Base-by-base conservation (phyloP, 2,329 filamentous ascomycete genomes). In the Hawksworthiomyces lignivorus region DNA sequence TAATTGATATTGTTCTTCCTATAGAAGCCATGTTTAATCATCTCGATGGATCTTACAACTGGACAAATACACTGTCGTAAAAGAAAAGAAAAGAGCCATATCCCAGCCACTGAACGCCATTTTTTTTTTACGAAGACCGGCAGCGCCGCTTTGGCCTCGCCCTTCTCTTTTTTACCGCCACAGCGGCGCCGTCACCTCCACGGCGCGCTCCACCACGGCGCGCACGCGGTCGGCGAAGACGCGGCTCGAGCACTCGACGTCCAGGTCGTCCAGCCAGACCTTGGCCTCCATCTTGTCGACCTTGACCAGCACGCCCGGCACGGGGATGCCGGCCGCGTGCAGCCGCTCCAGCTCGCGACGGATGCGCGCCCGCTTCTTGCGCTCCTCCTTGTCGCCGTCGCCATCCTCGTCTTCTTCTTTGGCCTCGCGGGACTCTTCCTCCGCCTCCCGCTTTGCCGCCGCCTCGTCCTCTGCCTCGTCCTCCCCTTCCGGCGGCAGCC, bases 211-310 rank as follows among this genome's bases (percentile, higher is more conserved):
- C 10, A 96, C 85, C 8, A 98, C 87, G 1, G 87, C 87, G 52
- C 84, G 76, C 5, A 98, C 86, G 45, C 92, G 73, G 60, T 94
- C 90, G 35, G 80, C 80, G 56, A 95, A 76, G 15, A 87, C 78
- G 49, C 80, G 77, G 50, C 87, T 87, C 41, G 67, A 67, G 60
- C 87, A 94, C 62, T 97, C 92, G 5, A 98, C 85, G 53, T 94
- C 87, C 33, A 97, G 63, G 52, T 85, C 80, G 69, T 97, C 92
- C 29, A 98, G 68, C 89, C 90, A 97, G 7, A 98, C 82, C 48
- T 79, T 84, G 7, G 90, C 92, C 40, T 83, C 72, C 64, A 88
- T 82, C 65, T 87, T 92, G 54, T 97, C 90, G 4, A 96, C 83
- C 54, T 76, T 81, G 62, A 98, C 87, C 48, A 83, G 77, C 14